Evolutionary conservation across 2,329 filamentous ascomycete species (phyloP), one percentile per base, ranked within the genome.

Genomic region (Xylaria multiplex): DNA sequence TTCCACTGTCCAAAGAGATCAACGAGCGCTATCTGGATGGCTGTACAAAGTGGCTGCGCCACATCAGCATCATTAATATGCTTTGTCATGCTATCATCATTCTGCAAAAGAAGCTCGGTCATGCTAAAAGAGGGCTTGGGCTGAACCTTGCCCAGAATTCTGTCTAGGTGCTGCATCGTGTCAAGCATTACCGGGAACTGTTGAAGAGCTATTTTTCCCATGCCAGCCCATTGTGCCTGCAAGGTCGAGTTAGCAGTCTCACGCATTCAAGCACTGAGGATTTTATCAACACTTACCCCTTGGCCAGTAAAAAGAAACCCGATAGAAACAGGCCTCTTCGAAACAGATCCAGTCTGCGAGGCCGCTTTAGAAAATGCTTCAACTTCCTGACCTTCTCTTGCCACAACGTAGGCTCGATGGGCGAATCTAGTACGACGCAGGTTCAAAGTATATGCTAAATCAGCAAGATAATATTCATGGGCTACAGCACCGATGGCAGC

Each of bases 21-120:
- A 55, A 83, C 82, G 60, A 80, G 79, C 43, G 75, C 74, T 40
- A 81, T 73, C 67, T 85, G 80, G 62, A 83, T 70, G 19, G 79
- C 82, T 68, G 83, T 84, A 75, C 81, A 81, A 56, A 82, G 79
- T 4, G 76, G 73, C 59, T 77, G 75, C 16, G 72, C 66, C 40
- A 71, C 35, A n/a, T 74, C 70, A 3, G 72, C 68, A 42, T 74
- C 69, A 6, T 66, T 62, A 11, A 73, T 64, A 8, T 54, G 63
- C n/a, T 30, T 43, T 9, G 13, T 66, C 13, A 37, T 58, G 45
- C 11, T 58, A 45, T 50, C 69, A 5, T 53, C 32, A 19, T 54
- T 19, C 5, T 32, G 24, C 19, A 62, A 19, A 27, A 67, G 64
- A 9, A 69, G 42, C 14, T 65, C 59, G 1, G 40, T 14, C 27